Percentiles rank a stretch among this genome's conserved stretches.
Conservation (phyloP, 345 rosid genomes). For the Populus deltoides region DNA sequence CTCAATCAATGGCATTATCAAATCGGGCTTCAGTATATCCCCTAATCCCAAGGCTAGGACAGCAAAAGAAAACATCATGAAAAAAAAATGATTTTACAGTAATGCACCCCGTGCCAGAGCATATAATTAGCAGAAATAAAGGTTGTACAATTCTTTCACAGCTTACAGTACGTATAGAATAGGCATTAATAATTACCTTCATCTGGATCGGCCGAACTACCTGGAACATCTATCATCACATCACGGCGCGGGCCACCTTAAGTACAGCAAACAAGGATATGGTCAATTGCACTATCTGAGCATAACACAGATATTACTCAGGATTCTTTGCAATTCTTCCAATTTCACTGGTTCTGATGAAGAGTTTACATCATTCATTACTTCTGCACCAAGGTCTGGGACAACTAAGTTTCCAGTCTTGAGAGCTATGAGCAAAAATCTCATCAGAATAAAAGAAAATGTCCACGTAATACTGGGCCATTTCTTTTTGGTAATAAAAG, state of each 20-base stretch:
- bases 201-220: constrained; percentile 58
- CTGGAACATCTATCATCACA: constrained; percentile 39
- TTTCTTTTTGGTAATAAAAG: too few species aligned
- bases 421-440: background rate
- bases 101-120: too few species aligned
- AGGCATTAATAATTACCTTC: constrained; percentile 46
- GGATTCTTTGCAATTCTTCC: constrained; percentile 89
- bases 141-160: too few species aligned
- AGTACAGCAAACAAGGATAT: background rate
- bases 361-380: constrained; percentile 62
- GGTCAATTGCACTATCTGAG: background rate
- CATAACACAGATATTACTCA: constrained; percentile 57
- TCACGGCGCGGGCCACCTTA: constrained; percentile 12
- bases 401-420: constrained; percentile 78
- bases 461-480: too few species aligned
- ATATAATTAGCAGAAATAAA: too few species aligned
- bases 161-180: background rate
- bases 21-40: too few species aligned
- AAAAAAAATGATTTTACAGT: too few species aligned
- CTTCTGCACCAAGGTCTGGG: constrained; percentile 61
- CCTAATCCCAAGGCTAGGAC: too few species aligned
- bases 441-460: too few species aligned
- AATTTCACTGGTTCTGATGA: constrained; percentile 86
- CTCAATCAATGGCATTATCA: too few species aligned
- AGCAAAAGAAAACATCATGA: too few species aligned